Evolutionary conservation across 257 asterid genomes (phyloP), one percentile per base, ranked within the genome.

Genomic region (Primulina eburnea): DNA sequence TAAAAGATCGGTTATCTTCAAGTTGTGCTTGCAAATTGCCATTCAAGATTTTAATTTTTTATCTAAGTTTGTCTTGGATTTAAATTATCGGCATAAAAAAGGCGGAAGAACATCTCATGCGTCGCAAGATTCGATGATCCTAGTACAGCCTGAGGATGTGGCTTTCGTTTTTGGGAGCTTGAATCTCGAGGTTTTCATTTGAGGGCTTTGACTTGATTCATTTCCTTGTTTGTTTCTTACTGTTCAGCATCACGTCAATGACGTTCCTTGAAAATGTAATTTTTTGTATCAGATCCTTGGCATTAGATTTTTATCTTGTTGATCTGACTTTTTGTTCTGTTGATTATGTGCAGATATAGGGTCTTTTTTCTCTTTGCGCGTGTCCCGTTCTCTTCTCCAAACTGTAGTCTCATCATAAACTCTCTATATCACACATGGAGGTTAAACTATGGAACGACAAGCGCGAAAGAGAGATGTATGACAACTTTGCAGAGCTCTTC

Each of bases 381-480:
- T 93, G 97, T 83, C 97, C 98, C 88, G 71, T 85, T 37, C 89
- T 79, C 99, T 94, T 94, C 99, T 91, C 99, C 97, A 89, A 76
- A 75, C 67, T 64, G 12, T 57, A 70, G 26, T 21, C 53, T 50
- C 56, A 26, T 65, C 62, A 47, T 30, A 14, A 64, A 50, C 64
- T 61, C 57, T 3, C 16, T 37, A 38, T 65, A 43, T 60, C 34
- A 34, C 35, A 70, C 28, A 94, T 94, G 97, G 97, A 94, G 86
- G 99, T 91, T 67, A 94, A 91, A 86, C 90, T 94, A 64, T 91
- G 99, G 99, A 87, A 89, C 62, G 96, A 93, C 86, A 90, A 93
- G 89, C 96, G 96, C 52, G 97, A 89, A 79, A 84, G 99, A 70
- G 99, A 90, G 82, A 83, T 93, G 97, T 87, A 93, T 52, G 99